Evolutionary conservation across 352 stramenopile species (phyloP).

Genomic region (Phytophthora pini): DNA sequence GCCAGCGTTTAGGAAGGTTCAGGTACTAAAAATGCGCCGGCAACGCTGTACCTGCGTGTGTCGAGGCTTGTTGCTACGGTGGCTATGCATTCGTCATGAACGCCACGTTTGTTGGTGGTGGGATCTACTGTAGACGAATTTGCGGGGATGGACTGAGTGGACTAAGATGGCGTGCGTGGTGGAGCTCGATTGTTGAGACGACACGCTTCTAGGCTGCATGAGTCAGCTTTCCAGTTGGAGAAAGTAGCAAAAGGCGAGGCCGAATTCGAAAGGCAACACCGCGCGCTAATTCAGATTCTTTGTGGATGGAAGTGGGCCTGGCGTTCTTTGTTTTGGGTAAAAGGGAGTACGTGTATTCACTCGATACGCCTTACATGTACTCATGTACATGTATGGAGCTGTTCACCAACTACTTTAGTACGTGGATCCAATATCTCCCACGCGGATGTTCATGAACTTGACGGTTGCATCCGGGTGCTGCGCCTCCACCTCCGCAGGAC

Average conservation of each 20-base stretch:
- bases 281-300: too few species aligned
- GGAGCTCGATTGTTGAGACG: slow-evolving; percentile 19
- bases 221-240: too few species aligned
- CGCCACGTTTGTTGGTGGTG: too few species aligned
- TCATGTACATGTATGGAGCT: too few species aligned
- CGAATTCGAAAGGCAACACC: too few species aligned
- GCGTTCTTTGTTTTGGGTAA: too few species aligned
- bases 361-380: neutral
- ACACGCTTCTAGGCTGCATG: too few species aligned
- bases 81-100: too few species aligned
- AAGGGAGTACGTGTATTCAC: neutral
- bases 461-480: slow-evolving; percentile 64
- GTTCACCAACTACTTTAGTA: slow-evolving; percentile 10
- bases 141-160: slow-evolving; percentile 9
- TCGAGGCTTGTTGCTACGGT: neutral
- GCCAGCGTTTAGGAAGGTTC: neutral
- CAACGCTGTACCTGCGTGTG: neutral
- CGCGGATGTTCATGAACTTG: slow-evolving; percentile 77
- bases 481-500: slow-evolving; percentile 52
- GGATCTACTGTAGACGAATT: slow-evolving; percentile 2
- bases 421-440: slow-evolving; percentile 71
- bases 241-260: too few species aligned
- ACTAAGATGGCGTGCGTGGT: slow-evolving; percentile 26
- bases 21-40: neutral
- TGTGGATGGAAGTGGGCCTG: too few species aligned